Evolutionary conservation across 768 basidiomycete species (phyloP), one percentile per base, ranked within the genome.

Genomic region (Exidia glandulosa): DNA sequence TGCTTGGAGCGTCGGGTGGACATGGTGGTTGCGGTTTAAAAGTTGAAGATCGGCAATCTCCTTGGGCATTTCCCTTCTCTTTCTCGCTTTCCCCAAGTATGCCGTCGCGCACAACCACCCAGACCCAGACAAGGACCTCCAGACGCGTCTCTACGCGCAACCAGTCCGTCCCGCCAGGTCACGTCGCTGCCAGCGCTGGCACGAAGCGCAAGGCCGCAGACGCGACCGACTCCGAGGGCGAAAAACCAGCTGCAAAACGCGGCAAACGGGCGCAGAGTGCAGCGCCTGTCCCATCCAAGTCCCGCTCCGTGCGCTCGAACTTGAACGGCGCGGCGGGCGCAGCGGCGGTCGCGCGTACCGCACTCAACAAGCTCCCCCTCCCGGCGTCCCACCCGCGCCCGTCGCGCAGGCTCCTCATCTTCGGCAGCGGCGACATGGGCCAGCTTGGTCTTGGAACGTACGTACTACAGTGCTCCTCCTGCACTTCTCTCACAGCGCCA

Each of bases 341-440:
- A n/a, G n/a, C n/a, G n/a, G n/a, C n/a, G n/a, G 27, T 29, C 19
- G 50, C 30, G 14, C 30, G 50, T 27, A 25, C 50, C 6, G 9
- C 50, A 4, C 50, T 68, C 47, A 68, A 69, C 58, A 32, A 60
- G 2, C 75, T 91, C 3, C 89, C 87, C 16, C 71, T 75, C 6
- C 78, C 83, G 31, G 80, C 82, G 9, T 67, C 75, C 52, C 79
- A 81, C 60, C 66, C 75, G 50, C 80, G 84, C 48, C 92, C 91
- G 23, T 77, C 85, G 32, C 79, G 83, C 19, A 79, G 85, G 48
- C 77, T 94, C 16, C 94, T 94, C 64, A 86, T 82, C 9, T 97
- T 90, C 82, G 95, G 95, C 6, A 84, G 86, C 10, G 94, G 94
- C 30, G 94, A 95, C 72, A 93, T 94, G 74, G 95, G 94, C 33